These are phyloP conservation scores for Metarhizium robertsii DNA, from an alignment of 2,329 filamentous ascomycete species.

Conservation along the genomic window DNA sequence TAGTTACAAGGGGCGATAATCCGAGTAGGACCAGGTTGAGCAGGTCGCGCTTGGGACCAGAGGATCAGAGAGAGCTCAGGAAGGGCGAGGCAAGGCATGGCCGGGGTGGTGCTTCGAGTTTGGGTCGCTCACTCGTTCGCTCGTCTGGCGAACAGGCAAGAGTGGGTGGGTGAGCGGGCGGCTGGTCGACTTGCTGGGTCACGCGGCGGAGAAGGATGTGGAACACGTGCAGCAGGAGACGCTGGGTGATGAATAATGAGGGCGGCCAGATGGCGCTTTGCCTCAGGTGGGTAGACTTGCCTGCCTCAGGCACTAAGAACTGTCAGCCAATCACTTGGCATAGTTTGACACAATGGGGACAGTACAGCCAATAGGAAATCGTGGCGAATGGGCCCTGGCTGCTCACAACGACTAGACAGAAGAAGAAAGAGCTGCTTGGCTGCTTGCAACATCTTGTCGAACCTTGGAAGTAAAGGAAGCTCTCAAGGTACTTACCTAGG, in stretches of 20 bases:
- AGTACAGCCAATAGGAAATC: neutral
- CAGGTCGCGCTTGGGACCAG: slow-evolving; percentile 2
- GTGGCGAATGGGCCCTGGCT: slow-evolving; percentile 1
- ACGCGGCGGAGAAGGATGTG: slow-evolving; percentile 10
- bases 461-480: too few relatives aligned
- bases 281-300: neutral
- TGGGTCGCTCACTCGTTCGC: neutral
- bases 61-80: neutral
- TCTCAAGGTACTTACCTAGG: too few relatives aligned
- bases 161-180: neutral
- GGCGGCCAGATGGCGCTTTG: neutral
- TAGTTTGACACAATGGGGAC: neutral
- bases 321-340: slow-evolving; percentile 5
- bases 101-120: neutral
- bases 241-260: slow-evolving; percentile 7
- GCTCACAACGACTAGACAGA: neutral
- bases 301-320: slow-evolving; percentile 6
- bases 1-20: slow-evolving; percentile 8
- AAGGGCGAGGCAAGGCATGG: neutral
- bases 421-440: too few relatives aligned
- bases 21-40: slow-evolving; percentile 4
- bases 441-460: too few relatives aligned
- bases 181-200: slow-evolving; percentile 7
- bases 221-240: slow-evolving; percentile 11
- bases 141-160: neutral